Evolutionary conservation across 768 basidiomycete genomes (phyloP).

Genomic region (Tylopilus plumbeoviolaceoides): DNA sequence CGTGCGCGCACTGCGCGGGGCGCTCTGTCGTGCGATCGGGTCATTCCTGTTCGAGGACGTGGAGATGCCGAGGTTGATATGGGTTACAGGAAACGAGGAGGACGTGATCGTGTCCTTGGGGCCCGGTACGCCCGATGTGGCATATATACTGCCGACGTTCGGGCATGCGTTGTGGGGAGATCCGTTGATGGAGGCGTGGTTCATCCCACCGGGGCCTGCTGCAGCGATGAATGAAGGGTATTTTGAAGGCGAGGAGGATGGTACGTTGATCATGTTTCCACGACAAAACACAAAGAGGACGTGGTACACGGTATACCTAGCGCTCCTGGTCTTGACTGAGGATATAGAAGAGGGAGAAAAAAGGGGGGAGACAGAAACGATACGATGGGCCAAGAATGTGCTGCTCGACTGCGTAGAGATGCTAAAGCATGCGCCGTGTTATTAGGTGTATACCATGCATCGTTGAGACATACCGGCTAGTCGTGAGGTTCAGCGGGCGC

Average conservation of each 20-base stretch:
- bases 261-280: slow-evolving; percentile 48
- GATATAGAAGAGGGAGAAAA: slow-evolving; percentile 37
- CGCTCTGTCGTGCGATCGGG: slow-evolving; percentile 66
- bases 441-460: slow-evolving; percentile 13
- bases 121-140: slow-evolving; percentile 19
- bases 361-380: slow-evolving; percentile 21
- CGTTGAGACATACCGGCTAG: neutral
- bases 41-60: slow-evolving; percentile 76
- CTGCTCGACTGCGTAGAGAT: slow-evolving; percentile 38
- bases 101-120: slow-evolving; percentile 51
- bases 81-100: slow-evolving; percentile 57
- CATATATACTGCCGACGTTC: slow-evolving; percentile 38
- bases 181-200: slow-evolving; percentile 66
- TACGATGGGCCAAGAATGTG: slow-evolving; percentile 38
- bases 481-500: neutral
- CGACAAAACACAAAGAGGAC: slow-evolving; percentile 72
- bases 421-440: slow-evolving; percentile 41
- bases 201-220: slow-evolving; percentile 46
- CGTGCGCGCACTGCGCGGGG: slow-evolving; percentile 42
- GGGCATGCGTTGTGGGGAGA: slow-evolving; percentile 70
- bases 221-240: slow-evolving; percentile 61
- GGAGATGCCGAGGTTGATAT: slow-evolving; percentile 63
- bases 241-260: slow-evolving; percentile 40
- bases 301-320: slow-evolving; percentile 72
- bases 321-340: slow-evolving; percentile 48